Base-by-base conservation (phyloP, 2,329 filamentous ascomycete species). In the Colletotrichum truncatum region DNA sequence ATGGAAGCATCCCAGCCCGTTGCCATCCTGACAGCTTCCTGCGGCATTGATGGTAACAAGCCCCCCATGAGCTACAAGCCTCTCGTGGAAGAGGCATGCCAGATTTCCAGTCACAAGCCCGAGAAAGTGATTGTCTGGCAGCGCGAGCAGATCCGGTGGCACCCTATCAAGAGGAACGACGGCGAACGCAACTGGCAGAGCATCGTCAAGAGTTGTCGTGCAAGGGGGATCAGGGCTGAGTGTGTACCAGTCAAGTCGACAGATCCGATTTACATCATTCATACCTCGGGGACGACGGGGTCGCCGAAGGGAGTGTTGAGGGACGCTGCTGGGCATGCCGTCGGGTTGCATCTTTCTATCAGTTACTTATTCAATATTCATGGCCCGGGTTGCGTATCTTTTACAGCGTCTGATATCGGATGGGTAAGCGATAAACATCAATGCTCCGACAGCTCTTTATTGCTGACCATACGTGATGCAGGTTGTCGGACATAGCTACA, bases 201-300 rank as follows among this genome's bases (percentile, higher is more conserved):
- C 62, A 80, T 97, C 16, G 88, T 93, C 4, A 88, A 89, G 71
- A 93, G 90, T 70, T 93, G 91, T 4, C 85, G 80, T 45, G 87
- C 87, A 41, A 83, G 93, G 66, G 88, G 88, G 0, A 71, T 94
- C 34, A 90, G 85, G 72, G 92, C 92, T 0, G 89, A 85, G 6
- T 91, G 92, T 62, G 93, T 97, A 11, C 89, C 94, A 0, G 89
- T 97, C 2, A 89, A 86, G 68, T 93, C 92, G 55, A 89, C 86
- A 7, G 93, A 97, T 70, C 87, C 87, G 1, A 80, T 97, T n/a
- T 97, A 98, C 77, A 92, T 97, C 70, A 97, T 97, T 63, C 95
- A 97, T 74, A 97, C 93, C 0, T 93, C 90, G 53, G 89, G 93
- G 11, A 97, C 93, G 0, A 97, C 93, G 0, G 93, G 93, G 1